Percentiles rank a stretch among this genome's conserved stretches.
These are phyloP conservation scores for Alternaria consortialis DNA, from an alignment of 2,329 filamentous ascomycete genomes.

Conservation along the genomic window DNA sequence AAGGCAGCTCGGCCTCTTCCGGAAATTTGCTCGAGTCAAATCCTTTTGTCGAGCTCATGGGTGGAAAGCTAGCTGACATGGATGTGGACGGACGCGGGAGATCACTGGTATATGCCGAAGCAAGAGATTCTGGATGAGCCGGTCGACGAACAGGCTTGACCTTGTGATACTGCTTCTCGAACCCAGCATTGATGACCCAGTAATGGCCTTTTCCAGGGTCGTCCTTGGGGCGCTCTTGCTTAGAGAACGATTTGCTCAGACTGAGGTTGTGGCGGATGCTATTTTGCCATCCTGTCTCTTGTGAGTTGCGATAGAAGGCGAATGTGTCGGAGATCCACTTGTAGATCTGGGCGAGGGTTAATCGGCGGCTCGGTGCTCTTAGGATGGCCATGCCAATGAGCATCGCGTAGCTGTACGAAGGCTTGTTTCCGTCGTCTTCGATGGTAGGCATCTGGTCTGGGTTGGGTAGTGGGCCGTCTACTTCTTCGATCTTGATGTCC, in stretches of 20 bases:
- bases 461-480: constrained; percentile 67
- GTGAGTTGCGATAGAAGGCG: constrained; percentile 78
- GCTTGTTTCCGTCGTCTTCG: constrained; percentile 87
- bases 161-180: constrained; percentile 88
- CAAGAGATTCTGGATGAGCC: constrained; percentile 54
- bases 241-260: constrained; percentile 94
- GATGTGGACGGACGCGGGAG: constrained; percentile 51
- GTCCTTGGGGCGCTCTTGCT: constrained; percentile 94
- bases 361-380: constrained; percentile 79
- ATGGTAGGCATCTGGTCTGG: constrained; percentile 83
- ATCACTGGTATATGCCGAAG: constrained; percentile 44
- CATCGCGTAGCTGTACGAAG: constrained; percentile 90
- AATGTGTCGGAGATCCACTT: constrained; percentile 99
- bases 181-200: constrained; percentile 91
- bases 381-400: constrained; percentile 98
- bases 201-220: constrained; percentile 98
- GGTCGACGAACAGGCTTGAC: constrained; percentile 74
- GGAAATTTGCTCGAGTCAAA: constrained; percentile 62
- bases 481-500: constrained; percentile 59
- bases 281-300: constrained; percentile 96
- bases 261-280: constrained; percentile 98
- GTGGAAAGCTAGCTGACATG: constrained; percentile 46
- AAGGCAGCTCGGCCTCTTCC: constrained; percentile 58
- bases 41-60: constrained; percentile 53
- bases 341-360: constrained; percentile 95